Evolutionary conservation across 2,329 filamentous ascomycete genomes (phyloP), one percentile per base, ranked within the genome.

Genomic region (Fusarium coffeatum): DNA sequence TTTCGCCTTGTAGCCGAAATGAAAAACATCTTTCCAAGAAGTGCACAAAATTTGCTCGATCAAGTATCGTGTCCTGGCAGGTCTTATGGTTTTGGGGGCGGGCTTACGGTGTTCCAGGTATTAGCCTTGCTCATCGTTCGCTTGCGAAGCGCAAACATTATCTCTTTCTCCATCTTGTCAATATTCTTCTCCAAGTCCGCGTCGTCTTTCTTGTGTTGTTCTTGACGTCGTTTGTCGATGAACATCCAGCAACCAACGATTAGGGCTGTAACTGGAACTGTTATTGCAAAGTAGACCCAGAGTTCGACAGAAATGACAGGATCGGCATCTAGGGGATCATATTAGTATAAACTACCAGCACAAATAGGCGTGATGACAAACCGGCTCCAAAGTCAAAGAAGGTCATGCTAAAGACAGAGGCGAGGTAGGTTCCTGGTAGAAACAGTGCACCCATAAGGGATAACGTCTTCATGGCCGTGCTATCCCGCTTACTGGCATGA

Each of bases 331-430:
- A 23, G 23, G 22, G 18, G 13, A 2, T 13, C 12, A 34, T 22
- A 53, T 72, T 53, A 72, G 59, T 8, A 40, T 16, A 11, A 15
- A 40, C 10, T 5, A 8, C 9, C 40, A 12, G 20, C 18, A 23
- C 46, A 41, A 20, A 12, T 15, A 7, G 16, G 10, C 18, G 15
- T 27, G 13, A 32, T 41, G 22, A 48, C 78, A 66, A 75, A 83
- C 83, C 79, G 41, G 81, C 78, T 68, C 84, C 84, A 70, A 89
- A 90, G 78, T 90, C 85, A 80, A 90, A 90, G 76, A 90, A 90
- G 0, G 87, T 87, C 87, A 90, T 90, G 80, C 85, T 86, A 71
- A 90, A 90, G 25, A 90, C 81, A 1, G 88, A 90, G 11, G 88
- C 85, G 20, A 90, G 82, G 68, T 86, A 89, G 1, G 88, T 89